Percentiles rank a stretch among this genome's conserved stretches.
Conservation (phyloP, 768 basidiomycete species). For the Tricholoma sp. region DNA sequence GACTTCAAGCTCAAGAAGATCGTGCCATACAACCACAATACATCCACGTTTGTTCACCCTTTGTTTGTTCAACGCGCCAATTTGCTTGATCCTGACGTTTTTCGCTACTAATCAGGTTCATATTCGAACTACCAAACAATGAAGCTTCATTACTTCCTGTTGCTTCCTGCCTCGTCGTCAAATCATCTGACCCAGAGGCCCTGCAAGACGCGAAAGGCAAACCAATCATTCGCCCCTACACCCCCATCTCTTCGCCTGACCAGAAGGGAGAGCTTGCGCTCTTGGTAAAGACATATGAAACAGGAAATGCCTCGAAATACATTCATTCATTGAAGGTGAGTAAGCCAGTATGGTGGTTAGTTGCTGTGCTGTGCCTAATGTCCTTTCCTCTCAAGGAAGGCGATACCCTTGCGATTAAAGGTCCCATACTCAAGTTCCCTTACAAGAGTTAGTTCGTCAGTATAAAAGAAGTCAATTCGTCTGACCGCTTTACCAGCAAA, state of each 20-base stretch:
- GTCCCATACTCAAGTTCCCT: constrained; percentile 83
- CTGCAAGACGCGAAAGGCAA: constrained; percentile 77
- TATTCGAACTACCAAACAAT: constrained; percentile 76
- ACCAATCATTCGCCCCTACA: constrained; percentile 88
- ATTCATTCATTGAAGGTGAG: constrained; percentile 67
- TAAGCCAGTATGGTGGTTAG: background rate
- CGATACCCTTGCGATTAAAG: constrained; percentile 82
- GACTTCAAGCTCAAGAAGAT: constrained; percentile 81
- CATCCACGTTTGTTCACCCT: constrained; percentile 50
- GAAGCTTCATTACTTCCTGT: constrained; percentile 76
- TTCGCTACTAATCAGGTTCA: constrained; percentile 42
- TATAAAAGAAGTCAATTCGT: background rate
- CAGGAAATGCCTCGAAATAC: constrained; percentile 79
- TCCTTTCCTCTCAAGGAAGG: constrained; percentile 43
- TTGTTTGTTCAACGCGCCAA: background rate
- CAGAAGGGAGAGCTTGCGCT: constrained; percentile 71
- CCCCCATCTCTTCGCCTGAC: constrained; percentile 80
- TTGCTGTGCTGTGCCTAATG: background rate
- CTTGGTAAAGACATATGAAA: constrained; percentile 82
- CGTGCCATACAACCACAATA: constrained; percentile 92
- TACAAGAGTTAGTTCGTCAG: constrained; percentile 58
- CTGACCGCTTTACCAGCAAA: constrained; percentile 44
- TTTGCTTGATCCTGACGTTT: background rate
- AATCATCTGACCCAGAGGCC: constrained; percentile 61
- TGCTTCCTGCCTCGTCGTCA: constrained; percentile 74